phyloP scores from a whole-genome alignment of 106 monocot species.

The Vanilla planifolia region DNA sequence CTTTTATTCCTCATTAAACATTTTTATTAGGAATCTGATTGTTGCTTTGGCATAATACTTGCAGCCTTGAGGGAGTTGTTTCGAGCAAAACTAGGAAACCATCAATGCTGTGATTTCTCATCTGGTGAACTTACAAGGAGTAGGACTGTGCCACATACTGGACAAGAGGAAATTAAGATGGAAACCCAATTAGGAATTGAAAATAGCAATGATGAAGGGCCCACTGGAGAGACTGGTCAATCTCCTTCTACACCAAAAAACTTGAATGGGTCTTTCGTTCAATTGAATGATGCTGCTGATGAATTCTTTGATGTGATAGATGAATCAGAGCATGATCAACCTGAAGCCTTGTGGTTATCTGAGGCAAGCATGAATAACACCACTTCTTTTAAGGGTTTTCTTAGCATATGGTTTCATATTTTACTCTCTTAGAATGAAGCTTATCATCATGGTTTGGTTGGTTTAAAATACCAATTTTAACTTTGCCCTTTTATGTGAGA shows the following conservation, averaged over 20 bases:
- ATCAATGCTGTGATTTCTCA: slow-evolving; percentile 43
- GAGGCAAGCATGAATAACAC: slow-evolving; percentile 20
- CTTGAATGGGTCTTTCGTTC: slow-evolving; percentile 57
- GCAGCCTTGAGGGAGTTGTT: slow-evolving; percentile 92
- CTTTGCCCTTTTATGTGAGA: neutral
- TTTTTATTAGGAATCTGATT: neutral
- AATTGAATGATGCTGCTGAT: slow-evolving; percentile 75
- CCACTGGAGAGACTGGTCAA: slow-evolving; percentile 22
- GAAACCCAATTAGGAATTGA: slow-evolving; percentile 32
- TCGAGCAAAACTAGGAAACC: slow-evolving; percentile 62
- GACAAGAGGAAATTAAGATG: slow-evolving; percentile 32
- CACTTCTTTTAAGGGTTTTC: neutral
- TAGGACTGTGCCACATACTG: slow-evolving; percentile 17
- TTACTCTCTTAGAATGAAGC: neutral
- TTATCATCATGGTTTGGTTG: neutral
- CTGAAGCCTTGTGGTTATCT: slow-evolving; percentile 37
- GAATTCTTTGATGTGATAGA: slow-evolving; percentile 85
- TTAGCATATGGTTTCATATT: neutral
- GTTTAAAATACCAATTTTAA: neutral
- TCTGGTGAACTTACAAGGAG: slow-evolving; percentile 53
- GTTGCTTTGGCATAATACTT: slow-evolving; percentile 8
- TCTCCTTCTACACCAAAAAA: slow-evolving; percentile 22
- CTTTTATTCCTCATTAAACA: neutral
- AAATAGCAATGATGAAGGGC: slow-evolving; percentile 15
- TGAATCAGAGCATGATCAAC: slow-evolving; percentile 52